Evolutionary conservation across 1,284 basidiomycete species (phyloP).

Genomic region (Fomes fomentarius): DNA sequence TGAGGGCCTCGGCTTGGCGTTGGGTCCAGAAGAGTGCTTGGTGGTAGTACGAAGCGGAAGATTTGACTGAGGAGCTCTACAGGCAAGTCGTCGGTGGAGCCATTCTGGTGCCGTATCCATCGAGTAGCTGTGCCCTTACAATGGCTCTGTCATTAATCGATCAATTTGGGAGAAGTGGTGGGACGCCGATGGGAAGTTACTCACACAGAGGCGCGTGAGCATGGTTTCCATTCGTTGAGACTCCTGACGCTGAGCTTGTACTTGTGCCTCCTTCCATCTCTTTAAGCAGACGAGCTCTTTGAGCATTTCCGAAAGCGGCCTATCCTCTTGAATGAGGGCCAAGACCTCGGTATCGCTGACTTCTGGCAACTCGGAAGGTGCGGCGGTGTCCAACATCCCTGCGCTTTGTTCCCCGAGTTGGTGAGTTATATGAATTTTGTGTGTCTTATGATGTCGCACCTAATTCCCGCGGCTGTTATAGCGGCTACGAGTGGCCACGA

Average conservation of each 20-base stretch:
- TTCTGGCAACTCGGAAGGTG: no score
- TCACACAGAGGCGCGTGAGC: constrained; percentile 13
- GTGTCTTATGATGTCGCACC: no score
- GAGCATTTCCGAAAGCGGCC: constrained; percentile 3
- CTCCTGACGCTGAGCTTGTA: not conserved
- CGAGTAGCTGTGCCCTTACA: constrained; percentile 10
- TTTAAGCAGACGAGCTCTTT: constrained; percentile 10
- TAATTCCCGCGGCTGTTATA: no score
- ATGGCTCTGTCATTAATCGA: not conserved
- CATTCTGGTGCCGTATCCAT: constrained; percentile 4
- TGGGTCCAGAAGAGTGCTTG: constrained; percentile 9
- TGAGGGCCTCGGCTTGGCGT: constrained; percentile 3
- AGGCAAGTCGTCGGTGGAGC: constrained; percentile 11
- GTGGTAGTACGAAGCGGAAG: constrained; percentile 10
- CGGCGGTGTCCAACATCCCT: no score
- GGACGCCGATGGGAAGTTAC: not conserved
- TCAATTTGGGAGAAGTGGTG: no score
- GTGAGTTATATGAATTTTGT: no score
- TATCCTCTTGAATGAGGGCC: constrained; percentile 6
- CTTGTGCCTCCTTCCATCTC: constrained; percentile 10
- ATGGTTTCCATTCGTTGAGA: constrained; percentile 5
- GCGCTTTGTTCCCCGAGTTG: no score
- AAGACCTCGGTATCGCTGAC: constrained; percentile 7
- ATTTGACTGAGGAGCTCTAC: constrained; percentile 15
- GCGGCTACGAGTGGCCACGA: no score